Evolutionary conservation across 2,329 filamentous ascomycete species (phyloP).

Genomic region (Mariannaea elegans): DNA sequence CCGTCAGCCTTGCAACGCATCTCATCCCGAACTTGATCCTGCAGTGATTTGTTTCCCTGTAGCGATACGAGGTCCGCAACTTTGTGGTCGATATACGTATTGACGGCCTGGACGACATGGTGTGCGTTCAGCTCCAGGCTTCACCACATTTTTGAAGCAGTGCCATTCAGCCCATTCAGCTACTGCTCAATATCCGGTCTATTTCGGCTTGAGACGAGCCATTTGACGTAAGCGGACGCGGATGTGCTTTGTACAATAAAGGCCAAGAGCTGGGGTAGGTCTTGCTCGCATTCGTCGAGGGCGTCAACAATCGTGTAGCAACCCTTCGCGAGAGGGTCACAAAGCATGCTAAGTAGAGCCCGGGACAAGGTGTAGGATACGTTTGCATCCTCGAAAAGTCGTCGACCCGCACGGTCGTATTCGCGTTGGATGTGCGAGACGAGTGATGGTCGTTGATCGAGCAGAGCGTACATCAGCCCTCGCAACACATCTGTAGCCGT

Average conservation of each 20-base stretch:
- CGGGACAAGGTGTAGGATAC: background rate
- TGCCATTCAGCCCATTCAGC: background rate
- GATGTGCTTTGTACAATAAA: background rate
- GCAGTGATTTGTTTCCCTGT: background rate
- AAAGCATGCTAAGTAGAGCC: background rate
- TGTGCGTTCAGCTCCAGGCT: constrained; percentile 33
- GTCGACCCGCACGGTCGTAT: background rate
- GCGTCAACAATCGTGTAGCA: background rate
- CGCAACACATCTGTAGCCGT: background rate
- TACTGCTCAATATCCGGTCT: constrained; percentile 44
- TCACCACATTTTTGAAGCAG: constrained; percentile 38
- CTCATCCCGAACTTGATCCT: background rate
- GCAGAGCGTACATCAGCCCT: background rate
- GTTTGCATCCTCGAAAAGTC: background rate
- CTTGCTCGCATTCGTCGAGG: constrained; percentile 2
- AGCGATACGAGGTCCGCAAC: background rate
- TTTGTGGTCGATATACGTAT: background rate
- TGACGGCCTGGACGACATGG: background rate
- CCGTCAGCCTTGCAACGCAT: background rate
- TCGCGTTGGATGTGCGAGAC: background rate
- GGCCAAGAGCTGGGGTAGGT: background rate
- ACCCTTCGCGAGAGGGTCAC: background rate
- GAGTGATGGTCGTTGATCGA: background rate
- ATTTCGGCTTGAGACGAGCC: constrained; percentile 56
- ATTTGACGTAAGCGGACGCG: constrained; percentile 43